A percentile compares a stretch with the other conserved stretches of the same genome.
phyloP scores from a whole-genome alignment of 768 basidiomycete genomes.

The Termitomyces sp. region DNA sequence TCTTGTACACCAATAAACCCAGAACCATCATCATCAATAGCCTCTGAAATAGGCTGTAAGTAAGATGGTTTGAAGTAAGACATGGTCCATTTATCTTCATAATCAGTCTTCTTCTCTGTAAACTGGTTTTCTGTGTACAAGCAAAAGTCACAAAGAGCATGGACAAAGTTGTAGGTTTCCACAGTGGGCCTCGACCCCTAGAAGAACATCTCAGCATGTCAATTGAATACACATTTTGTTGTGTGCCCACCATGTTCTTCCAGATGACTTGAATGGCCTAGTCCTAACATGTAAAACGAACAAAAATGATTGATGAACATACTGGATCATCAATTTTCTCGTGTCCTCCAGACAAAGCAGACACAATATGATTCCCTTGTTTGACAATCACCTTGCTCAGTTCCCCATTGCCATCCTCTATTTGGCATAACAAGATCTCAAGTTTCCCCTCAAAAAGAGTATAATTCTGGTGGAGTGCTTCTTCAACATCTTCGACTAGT shows the following conservation, averaged over 20 bases:
- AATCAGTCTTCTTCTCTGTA: no score
- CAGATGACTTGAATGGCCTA: neutral
- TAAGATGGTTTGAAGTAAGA: neutral
- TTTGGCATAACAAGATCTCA: neutral
- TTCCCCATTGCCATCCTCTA: neutral
- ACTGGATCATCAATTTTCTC: neutral
- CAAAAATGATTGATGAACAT: neutral
- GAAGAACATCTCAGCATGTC: neutral
- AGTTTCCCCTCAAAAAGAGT: neutral
- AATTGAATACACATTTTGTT: neutral
- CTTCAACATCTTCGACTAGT: neutral
- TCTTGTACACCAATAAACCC: neutral
- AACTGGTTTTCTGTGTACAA: neutral
- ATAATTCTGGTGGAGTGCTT: neutral
- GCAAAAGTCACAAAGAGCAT: neutral
- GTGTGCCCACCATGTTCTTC: neutral
- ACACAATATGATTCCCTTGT: neutral
- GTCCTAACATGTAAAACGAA: neutral
- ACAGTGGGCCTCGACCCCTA: conserved; percentile 2
- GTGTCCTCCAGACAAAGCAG: neutral
- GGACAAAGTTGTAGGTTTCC: neutral
- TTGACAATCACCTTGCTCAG: neutral
- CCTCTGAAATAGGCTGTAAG: neutral
- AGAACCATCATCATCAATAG: conserved; percentile 4
- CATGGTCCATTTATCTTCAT: neutral